Evolutionary conservation across 202 grass and related monocot genomes (phyloP), one percentile per base, ranked within the genome.

Genomic region (Digitaria exilis): DNA sequence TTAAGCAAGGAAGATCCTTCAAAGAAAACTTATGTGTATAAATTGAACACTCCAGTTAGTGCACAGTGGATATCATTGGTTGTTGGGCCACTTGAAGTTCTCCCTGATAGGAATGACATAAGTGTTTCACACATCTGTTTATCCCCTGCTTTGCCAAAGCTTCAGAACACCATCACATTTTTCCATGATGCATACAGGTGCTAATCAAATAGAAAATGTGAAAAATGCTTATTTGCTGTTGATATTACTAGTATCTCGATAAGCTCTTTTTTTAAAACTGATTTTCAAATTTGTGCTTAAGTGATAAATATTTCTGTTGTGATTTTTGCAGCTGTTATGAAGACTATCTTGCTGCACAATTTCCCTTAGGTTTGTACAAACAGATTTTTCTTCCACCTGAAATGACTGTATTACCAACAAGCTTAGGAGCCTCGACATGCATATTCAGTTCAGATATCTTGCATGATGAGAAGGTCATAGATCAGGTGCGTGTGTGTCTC

Each of bases 281-380:
- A 71, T 92, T 56, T 42, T 75, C 21, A 84, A 50, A 34, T 82
- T 28, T 45, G 37, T 42, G 28, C 19, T 87, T 61, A 56, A 18
- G 39, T 72, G 29, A 78, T 43, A 52, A 41, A 13, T 84, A 12
- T 73, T 65, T 65, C 60, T 64, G 25, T 89, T 67, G 19, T 80
- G 83, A 37, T 82, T 84, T 32, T 80, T 90, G 71, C 87, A 98
- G 96, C 71, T 80, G 89, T 84, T 98, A 96, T 29, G 93, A 98
- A 90, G 91, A 98, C 81, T 98, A 96, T 82, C 96, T 98, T 77
- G 88, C 87, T 56, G 74, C 80, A 73, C 25, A 77, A 50, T 98
- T 96, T 92, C 96, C 96, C 50, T 94, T 98, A 78, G 96, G 93
- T 76, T 90, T 88, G 43, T 98, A 94, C 84, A 98, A 98, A 58